Conservation (phyloP, 2,329 filamentous ascomycete species). For the Beauveria brongniartii region DNA sequence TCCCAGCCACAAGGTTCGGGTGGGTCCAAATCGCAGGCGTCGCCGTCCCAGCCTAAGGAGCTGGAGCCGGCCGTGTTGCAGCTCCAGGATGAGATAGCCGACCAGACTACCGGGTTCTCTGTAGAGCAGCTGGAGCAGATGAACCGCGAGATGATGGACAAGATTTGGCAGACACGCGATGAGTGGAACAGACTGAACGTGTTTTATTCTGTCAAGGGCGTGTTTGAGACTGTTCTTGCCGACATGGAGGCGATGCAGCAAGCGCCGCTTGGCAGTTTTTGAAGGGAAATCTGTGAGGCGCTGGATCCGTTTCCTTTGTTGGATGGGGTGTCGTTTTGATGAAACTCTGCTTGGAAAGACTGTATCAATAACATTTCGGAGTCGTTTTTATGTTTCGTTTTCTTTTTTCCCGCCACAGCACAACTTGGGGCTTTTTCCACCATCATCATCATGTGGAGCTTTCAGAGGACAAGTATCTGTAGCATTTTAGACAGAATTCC, state of each 20-base stretch:
- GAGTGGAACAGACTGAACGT: conserved; percentile 81
- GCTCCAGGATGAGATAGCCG: conserved; percentile 56
- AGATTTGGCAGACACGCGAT: conserved; percentile 69
- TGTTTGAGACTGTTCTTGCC: conserved; percentile 67
- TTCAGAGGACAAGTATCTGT: conserved; percentile 12
- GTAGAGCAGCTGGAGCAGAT: conserved; percentile 96
- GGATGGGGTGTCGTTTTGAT: conserved; percentile 7
- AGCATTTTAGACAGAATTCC: conserved; percentile 5
- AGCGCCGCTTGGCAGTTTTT: conserved; percentile 1
- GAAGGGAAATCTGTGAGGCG: background rate
- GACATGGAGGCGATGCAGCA: conserved; percentile 55
- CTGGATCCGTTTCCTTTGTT: background rate
- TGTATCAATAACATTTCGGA: conserved; percentile 8
- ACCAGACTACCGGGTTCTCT: conserved; percentile 65
- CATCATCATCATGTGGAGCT: conserved; percentile 15
- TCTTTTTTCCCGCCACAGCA: background rate
- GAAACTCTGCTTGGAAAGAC: conserved; percentile 7
- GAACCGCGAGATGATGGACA: conserved; percentile 82
- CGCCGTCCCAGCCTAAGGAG: conserved; percentile 35
- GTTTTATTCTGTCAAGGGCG: conserved; percentile 49
- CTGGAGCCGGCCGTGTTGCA: conserved; percentile 42
- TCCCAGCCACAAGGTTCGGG: conserved; percentile 15
- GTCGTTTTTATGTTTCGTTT: background rate
- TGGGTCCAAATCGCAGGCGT: conserved; percentile 12
- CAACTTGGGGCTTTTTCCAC: background rate